phyloP scores from a whole-genome alignment of 495 filamentous ascomycete species.

The Usnea hakonensis region DNA sequence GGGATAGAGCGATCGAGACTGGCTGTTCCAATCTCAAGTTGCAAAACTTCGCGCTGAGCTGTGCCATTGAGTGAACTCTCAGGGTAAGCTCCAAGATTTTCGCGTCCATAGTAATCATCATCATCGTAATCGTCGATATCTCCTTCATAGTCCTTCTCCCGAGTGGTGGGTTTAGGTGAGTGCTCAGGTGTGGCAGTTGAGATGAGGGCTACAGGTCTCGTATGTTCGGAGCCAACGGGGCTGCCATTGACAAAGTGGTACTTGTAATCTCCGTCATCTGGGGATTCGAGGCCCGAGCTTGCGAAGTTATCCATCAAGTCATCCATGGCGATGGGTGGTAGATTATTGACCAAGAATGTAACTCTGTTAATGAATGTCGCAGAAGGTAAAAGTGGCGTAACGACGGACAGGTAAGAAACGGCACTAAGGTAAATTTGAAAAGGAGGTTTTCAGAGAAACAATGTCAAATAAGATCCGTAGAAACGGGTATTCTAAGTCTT shows the following conservation, averaged over 20 bases:
- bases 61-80: neutral
- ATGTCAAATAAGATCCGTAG: no score
- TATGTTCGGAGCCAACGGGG: neutral
- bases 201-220: neutral
- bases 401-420: no score
- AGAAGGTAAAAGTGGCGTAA: no score
- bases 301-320: neutral
- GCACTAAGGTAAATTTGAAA: no score
- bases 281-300: neutral
- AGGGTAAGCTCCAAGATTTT: neutral
- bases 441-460: no score
- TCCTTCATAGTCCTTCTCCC: neutral
- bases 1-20: neutral
- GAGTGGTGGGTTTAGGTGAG: no score
- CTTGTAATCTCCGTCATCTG: neutral
- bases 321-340: neutral
- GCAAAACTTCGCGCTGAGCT: neutral
- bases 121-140: neutral
- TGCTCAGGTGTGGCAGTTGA: neutral
- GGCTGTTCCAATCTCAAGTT: neutral
- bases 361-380: no score
- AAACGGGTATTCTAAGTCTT: no score
- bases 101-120: neutral
- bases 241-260: neutral
- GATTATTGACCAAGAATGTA: no score